Evolutionary conservation across 2,329 filamentous ascomycete species (phyloP), one percentile per base, ranked within the genome.

Genomic region (Aspergillus amoenus): DNA sequence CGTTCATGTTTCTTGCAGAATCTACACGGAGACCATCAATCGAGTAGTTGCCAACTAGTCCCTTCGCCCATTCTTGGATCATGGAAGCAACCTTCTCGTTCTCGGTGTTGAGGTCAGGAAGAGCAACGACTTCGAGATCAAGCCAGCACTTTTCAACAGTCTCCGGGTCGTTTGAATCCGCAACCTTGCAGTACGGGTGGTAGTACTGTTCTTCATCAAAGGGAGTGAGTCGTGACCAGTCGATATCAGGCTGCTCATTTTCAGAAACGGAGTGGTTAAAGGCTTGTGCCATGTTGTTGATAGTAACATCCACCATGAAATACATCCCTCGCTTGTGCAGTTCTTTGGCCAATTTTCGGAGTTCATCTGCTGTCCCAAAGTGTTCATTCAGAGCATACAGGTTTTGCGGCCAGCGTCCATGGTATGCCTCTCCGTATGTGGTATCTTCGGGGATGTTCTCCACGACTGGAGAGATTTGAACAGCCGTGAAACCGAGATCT

Each of bases 11-110:
- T 61, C 79, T 77, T 7, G 76, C 75, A 37, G 78, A 79, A 63
- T 83, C 81, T 30, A 82, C 70, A 30, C 81, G 78, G 8, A 82
- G 68, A 4, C 81, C 81, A 63, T 83, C 81, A 45, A 79, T 62
- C 5, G 66, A 74, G 60, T 81, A 81, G 18, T 76, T 76, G 3
- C 68, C 55, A 40, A 80, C 72, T 37, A 78, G 64, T 7, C 66
- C 63, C 2, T 64, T 61, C 15, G 78, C 74, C 77, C 78, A 79
- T 4, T 74, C 52, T 21, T 73, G 64, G 61, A 78, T 69, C 53
- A 72, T 70, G 4, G 73, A 62, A 42, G 67, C 67, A 3, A 80
- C 75, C 4, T 67, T 67, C 0, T 66, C 55, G 50, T 77, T 72
- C 43, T 80, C 76, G 2, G 79, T 81, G 32, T 73, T 72, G 11